Evolutionary conservation across 495 filamentous ascomycete species (phyloP).

Genomic region (Thozetella sp.): DNA sequence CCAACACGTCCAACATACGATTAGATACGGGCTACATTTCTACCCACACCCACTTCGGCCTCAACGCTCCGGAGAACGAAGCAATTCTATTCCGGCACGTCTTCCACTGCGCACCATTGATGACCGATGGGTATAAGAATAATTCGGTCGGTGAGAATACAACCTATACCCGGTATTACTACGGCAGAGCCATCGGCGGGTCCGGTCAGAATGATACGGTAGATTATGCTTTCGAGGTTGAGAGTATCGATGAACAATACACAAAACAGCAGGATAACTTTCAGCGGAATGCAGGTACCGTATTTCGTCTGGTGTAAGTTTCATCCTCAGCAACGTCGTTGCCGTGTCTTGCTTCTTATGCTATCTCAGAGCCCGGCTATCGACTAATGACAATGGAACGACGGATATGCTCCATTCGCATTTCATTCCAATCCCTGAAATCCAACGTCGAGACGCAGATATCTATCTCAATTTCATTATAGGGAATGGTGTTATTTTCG

Average conservation of each 20-base stretch:
- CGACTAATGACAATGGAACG: neutral
- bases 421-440: neutral
- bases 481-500: neutral
- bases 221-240: neutral
- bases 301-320: neutral
- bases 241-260: constrained; percentile 4
- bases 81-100: constrained; percentile 1
- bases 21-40: constrained; percentile 10
- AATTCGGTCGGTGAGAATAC: neutral
- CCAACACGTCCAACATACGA: neutral
- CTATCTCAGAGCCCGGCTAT: neutral
- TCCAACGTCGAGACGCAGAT: neutral
- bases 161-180: constrained; percentile 8
- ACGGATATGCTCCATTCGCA: neutral
- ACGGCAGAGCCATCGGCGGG: neutral
- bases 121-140: constrained; percentile 7
- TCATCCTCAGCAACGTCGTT: neutral
- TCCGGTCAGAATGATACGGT: neutral
- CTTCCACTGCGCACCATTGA: constrained; percentile 10
- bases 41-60: constrained; percentile 6
- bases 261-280: neutral
- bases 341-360: neutral
- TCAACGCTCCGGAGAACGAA: constrained; percentile 8
- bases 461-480: neutral
- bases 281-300: neutral